Base-by-base conservation (phyloP, 2,329 filamentous ascomycete genomes). In the Alternaria consortialis region DNA sequence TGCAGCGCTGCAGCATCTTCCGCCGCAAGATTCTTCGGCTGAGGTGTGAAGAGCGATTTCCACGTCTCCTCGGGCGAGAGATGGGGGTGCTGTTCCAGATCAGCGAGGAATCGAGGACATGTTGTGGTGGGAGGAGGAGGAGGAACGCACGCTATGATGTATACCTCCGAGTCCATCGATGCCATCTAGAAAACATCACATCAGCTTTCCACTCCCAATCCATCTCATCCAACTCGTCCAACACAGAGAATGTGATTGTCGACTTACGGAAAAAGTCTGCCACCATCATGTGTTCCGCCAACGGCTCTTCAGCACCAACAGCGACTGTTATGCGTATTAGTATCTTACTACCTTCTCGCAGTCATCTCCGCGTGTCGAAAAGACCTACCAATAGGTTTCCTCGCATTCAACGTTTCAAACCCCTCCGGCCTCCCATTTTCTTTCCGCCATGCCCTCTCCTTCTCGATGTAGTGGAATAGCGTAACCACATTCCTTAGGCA, bases 401-500 rank as follows among this genome's bases (percentile, higher is more conserved):
- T 88, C 13, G 86, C 84, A 68, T 86, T 87, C 78, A 98, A 81
- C 7, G 88, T 85, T 53, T 89, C 89, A 70, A 93, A 98, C 0
- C 92, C 91, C 56, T 89, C 84, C 0, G 86, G 80, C 56, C 84
- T 86, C 17, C 91, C 91, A 42, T 88, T 86, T 12, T 87, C 81
- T 74, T 87, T 88, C 65, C 95, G 87, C 94, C 94, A 98, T 68
- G 87, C 85, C 69, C 93, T 84, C 81, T 99, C 95, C 75, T 93
- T 92, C 67, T 97, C 93, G 54, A 99, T 86, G 60, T 97, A 90
- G 73, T 97, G 90, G 82, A 99, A 98, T 63, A 98, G 84, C 25
- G 93, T 91, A 39, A 98, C 90, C 15, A 91, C 89, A 80, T 99
- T 99, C 52, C 91, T 89, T 52, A 97, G 84, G 72, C 93, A 97